phyloP scores from a whole-genome alignment of 2,329 filamentous ascomycete species.

The Aspergillaceae sp. region DNA sequence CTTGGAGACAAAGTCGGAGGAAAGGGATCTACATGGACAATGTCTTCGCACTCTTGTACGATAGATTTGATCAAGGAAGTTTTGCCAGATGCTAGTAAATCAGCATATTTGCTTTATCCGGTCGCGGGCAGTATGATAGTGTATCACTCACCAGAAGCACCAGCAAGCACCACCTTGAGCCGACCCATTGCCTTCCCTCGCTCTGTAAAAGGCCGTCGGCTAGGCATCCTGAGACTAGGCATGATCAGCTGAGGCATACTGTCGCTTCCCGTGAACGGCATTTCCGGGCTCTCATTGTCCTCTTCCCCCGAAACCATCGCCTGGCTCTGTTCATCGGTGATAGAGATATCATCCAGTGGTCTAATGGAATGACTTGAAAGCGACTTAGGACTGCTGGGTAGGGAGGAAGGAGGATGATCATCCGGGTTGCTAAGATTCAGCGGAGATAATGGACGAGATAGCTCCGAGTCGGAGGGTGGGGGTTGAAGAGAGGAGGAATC shows the following conservation, averaged over 20 bases:
- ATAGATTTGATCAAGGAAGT: conserved; percentile 83
- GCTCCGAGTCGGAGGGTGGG: conserved; percentile 13
- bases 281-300: conserved; percentile 36
- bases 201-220: conserved; percentile 80
- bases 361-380: conserved; percentile 50
- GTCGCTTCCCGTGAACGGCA: conserved; percentile 23
- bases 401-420: conserved; percentile 39
- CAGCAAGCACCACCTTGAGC: conserved; percentile 80
- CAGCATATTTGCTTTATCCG: conserved; percentile 1
- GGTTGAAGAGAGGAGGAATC: conserved; percentile 10
- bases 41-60: conserved; percentile 77
- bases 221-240: conserved; percentile 90
- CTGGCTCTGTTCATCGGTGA: conserved; percentile 48
- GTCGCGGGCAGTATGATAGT: background rate
- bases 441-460: conserved; percentile 41
- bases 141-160: conserved; percentile 56
- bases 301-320: conserved; percentile 48
- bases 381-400: conserved; percentile 53
- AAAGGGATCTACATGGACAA: conserved; percentile 78
- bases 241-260: conserved; percentile 75
- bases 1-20: conserved; percentile 14
- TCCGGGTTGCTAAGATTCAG: conserved; percentile 38
- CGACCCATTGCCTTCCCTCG: conserved; percentile 74
- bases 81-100: conserved; percentile 64
- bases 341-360: conserved; percentile 50